Base-by-base conservation (phyloP, 257 asterid genomes). In the Lithospermum erythrorhizon region DNA sequence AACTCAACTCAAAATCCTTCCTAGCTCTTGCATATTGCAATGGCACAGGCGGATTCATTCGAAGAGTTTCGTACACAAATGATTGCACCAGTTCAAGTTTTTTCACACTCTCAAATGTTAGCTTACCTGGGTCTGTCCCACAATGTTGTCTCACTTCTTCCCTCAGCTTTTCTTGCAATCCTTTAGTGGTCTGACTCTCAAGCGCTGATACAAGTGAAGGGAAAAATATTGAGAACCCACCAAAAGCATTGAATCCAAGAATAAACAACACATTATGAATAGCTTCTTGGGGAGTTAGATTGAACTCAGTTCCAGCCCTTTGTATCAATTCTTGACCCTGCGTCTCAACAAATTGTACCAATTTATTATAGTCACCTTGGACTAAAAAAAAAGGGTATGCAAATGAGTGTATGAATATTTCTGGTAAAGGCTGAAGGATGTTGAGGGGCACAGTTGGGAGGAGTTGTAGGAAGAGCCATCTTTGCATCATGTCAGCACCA, bases 221-320 rank as follows among this genome's bases (percentile, higher is more conserved):
- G 14, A 90, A 57, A 45, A 87, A 74, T 21, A 90, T 29, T 0
- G 80, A 23, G 19, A 90, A 90, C 11, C 97, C 97, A 2, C 97
- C 97, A 20, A 73, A 90, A 4, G 96, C 96, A 58, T 90, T 90
- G 82, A 90, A 90, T 2, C 97, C 96, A 2, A 90, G 81, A 14
- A 69, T 78, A 74, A 87, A 90, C 16, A 90, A 58, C 37, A 90
- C 87, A 63, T 87, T 81, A 60, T 87, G 95, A 53, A 85, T 59
- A 58, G 95, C 73, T 68, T 90, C 97, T 57, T 90, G 72, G 66
- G 78, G 61, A 0, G 81, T 77, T n/a, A 90, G 87, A 10, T 71
- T 67, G 66, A 80, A 87, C 48, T 90, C 95, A 1, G 72, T 63
- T 57, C 75, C 62, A 5, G 84, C 97, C 29, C 83, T 68, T 23